phyloP scores from a whole-genome alignment of 139 green algal genomes.

The Chlorella sp. region DNA sequence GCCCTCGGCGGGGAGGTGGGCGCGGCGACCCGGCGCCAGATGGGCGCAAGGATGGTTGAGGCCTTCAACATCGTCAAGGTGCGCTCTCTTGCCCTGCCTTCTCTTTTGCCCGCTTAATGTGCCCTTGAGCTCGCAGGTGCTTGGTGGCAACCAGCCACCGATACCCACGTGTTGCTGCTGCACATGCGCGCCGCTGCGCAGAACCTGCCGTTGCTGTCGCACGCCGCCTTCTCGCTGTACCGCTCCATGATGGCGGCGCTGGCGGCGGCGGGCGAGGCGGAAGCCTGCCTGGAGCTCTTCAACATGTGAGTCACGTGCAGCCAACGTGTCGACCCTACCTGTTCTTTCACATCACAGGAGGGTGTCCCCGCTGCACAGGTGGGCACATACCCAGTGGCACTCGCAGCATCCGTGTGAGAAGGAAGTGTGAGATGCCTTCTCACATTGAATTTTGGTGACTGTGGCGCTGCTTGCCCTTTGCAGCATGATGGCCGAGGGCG shows the following conservation, averaged over 20 bases:
- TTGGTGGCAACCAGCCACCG: background rate
- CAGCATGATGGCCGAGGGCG: background rate
- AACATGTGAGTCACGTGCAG: conserved; percentile 9
- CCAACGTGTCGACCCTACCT: background rate
- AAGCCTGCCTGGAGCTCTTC: conserved; percentile 25
- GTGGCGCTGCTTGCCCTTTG: background rate
- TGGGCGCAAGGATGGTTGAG: too few species aligned
- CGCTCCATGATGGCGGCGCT: conserved; percentile 24
- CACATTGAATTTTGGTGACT: background rate
- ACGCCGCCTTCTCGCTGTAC: conserved; percentile 10
- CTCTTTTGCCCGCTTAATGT: too few species aligned
- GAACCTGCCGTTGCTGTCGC: background rate
- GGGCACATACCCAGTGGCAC: too few species aligned
- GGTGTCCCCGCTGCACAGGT: too few species aligned
- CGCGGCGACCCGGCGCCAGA: too few species aligned
- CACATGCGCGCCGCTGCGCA: background rate
- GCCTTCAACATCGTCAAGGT: too few species aligned
- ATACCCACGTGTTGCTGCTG: background rate
- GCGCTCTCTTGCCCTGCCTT: too few species aligned
- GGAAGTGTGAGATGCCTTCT: background rate
- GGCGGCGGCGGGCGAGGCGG: conserved; percentile 10
- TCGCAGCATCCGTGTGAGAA: background rate
- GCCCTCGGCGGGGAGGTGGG: too few species aligned
- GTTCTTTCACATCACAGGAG: too few species aligned
- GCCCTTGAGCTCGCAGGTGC: too few species aligned